Evolutionary conservation across 2,329 filamentous ascomycete genomes (phyloP).

Genomic region (Macroventuria anomochaeta): DNA sequence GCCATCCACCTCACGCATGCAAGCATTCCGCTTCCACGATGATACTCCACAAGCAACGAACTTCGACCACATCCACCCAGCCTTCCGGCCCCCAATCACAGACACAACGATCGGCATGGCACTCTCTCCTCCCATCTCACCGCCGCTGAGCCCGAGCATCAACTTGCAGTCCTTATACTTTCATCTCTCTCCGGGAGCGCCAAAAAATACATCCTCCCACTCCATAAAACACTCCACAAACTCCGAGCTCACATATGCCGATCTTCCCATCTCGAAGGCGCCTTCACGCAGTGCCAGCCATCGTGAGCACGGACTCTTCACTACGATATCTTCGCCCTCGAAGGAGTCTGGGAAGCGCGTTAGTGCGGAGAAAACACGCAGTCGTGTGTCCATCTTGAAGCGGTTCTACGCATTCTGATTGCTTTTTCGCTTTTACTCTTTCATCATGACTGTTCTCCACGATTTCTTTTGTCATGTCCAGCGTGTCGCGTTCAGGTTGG

Average conservation of each 20-base stretch:
- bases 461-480: constrained; percentile 2
- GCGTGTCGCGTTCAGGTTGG: neutral
- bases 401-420: constrained; percentile 12
- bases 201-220: neutral
- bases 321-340: neutral
- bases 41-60: neutral
- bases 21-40: constrained; percentile 11
- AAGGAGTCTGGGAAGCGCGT: constrained; percentile 1
- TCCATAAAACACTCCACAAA: neutral
- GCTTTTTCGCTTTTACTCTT: neutral
- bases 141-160: constrained; percentile 5
- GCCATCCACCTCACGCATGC: constrained; percentile 1
- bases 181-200: neutral
- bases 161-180: neutral
- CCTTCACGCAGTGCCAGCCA: neutral
- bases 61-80: constrained; percentile 10
- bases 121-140: constrained; percentile 20
- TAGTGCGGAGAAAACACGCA: constrained; percentile 1
- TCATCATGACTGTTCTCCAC: neutral
- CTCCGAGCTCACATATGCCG: neutral
- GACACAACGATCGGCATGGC: constrained; percentile 22
- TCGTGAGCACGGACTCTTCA: neutral
- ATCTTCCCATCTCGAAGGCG: neutral
- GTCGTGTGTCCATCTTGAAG: constrained; percentile 11
- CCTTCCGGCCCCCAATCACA: constrained; percentile 3